A percentile compares a stretch with the other conserved stretches of the same genome.
These are phyloP conservation scores for Acanthamoeba polyphaga DNA, from an alignment of 208 protist genomes.

Conservation along the genomic window DNA sequence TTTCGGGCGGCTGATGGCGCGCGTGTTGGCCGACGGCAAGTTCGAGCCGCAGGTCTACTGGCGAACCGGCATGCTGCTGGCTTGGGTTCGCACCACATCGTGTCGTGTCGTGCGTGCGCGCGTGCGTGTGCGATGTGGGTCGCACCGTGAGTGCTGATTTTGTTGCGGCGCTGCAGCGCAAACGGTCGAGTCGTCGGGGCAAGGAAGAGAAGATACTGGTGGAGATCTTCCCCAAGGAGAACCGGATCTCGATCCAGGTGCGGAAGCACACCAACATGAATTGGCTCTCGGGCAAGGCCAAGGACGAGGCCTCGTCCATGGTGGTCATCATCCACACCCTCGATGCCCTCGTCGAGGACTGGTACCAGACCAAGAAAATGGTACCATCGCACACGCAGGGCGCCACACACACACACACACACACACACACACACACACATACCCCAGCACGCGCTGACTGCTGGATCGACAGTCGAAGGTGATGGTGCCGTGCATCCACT, in stretches of 20 bases:
- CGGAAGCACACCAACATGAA: slow-evolving; percentile 42
- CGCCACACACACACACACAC: neutral
- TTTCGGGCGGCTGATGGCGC: slow-evolving; percentile 44
- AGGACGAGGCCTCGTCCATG: slow-evolving; percentile 38
- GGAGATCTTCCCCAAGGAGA: slow-evolving; percentile 60
- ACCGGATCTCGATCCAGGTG: slow-evolving; percentile 51
- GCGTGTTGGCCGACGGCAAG: slow-evolving; percentile 54
- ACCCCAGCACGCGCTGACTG: too few species aligned
- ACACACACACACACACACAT: too few species aligned
- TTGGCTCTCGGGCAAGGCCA: slow-evolving; percentile 42
- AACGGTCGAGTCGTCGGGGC: neutral
- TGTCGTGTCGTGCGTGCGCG: neutral
- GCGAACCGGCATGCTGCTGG: slow-evolving; percentile 47
- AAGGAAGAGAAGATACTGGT: slow-evolving; percentile 64
- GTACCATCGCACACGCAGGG: neutral
- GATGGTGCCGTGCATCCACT: slow-evolving; percentile 66
- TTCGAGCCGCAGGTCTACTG: slow-evolving; percentile 62
- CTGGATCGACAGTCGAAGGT: neutral
- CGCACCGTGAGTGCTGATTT: neutral
- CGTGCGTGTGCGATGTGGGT: neutral
- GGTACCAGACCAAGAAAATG: slow-evolving; percentile 69
- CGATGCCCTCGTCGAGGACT: slow-evolving; percentile 62
- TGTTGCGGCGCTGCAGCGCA: neutral
- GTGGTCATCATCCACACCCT: slow-evolving; percentile 57
- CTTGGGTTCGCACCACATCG: neutral